These are phyloP conservation scores for Tolypocladium album DNA, from an alignment of 2,329 filamentous ascomycete genomes.

Conservation along the genomic window DNA sequence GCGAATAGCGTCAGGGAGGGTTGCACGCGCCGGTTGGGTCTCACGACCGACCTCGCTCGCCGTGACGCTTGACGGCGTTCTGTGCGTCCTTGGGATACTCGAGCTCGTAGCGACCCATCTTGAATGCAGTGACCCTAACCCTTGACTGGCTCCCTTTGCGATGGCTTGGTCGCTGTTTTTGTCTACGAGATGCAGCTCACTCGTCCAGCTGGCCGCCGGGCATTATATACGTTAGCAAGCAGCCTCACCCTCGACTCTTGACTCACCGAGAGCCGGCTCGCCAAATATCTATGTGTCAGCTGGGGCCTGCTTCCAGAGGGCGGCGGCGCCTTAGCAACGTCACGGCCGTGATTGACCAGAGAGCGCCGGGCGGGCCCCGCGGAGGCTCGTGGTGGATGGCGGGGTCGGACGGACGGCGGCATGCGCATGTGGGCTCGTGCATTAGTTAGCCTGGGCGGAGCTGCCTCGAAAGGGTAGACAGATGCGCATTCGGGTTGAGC, in stretches of 20 bases:
- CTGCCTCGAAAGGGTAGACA: neutral
- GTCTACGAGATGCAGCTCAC: neutral
- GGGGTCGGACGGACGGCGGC: neutral
- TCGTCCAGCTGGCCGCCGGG: neutral
- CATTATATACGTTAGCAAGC: neutral
- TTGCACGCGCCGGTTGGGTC: neutral
- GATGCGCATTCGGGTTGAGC: neutral
- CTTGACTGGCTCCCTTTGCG: neutral
- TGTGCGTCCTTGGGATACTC: constrained; percentile 53
- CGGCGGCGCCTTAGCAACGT: neutral
- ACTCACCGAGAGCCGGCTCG: neutral
- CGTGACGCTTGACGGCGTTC: constrained; percentile 59
- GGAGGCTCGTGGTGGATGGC: neutral
- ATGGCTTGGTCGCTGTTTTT: neutral
- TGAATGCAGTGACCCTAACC: neutral
- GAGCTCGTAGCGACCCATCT: constrained; percentile 28
- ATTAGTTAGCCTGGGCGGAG: neutral
- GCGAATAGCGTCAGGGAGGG: neutral
- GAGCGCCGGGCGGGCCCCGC: neutral
- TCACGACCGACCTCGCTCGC: constrained; percentile 45
- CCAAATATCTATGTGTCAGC: neutral
- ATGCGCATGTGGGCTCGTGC: neutral
- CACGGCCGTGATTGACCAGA: neutral
- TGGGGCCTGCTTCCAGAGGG: neutral
- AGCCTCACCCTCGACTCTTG: neutral